phyloP scores from a whole-genome alignment of 2,329 filamentous ascomycete genomes.

The Exophiala sp. region DNA sequence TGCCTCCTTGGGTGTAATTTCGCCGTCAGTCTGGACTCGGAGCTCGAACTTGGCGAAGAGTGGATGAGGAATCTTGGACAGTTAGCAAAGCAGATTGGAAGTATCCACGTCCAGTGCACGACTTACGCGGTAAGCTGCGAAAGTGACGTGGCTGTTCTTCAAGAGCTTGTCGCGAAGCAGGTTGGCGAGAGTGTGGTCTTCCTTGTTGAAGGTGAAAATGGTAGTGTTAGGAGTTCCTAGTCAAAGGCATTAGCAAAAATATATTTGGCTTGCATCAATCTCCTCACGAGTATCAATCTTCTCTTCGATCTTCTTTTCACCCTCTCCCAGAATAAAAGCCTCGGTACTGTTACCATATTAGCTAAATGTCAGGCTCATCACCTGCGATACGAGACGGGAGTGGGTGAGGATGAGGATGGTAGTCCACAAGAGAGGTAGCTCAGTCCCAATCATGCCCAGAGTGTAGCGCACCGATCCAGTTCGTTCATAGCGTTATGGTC shows the following conservation, averaged over 20 bases:
- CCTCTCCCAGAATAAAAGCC: conserved; percentile 80
- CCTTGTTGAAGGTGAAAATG: conserved; percentile 92
- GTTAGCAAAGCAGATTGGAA: conserved; percentile 9
- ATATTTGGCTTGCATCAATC: neutral
- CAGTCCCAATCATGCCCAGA: neutral
- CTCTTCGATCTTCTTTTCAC: conserved; percentile 90
- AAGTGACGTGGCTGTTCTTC: conserved; percentile 76
- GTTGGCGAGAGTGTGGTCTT: conserved; percentile 94
- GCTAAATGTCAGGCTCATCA: neutral
- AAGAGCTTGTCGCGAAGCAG: conserved; percentile 81
- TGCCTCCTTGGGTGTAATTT: conserved; percentile 82
- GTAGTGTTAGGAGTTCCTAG: conserved; percentile 88
- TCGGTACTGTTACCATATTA: conserved; percentile 65
- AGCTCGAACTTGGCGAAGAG: conserved; percentile 59
- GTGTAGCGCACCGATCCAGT: conserved; percentile 14
- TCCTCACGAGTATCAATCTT: conserved; percentile 80
- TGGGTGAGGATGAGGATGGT: neutral
- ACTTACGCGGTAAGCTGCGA: conserved; percentile 86
- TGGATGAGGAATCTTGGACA: conserved; percentile 41
- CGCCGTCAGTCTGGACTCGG: conserved; percentile 88
- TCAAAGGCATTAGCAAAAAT: conserved; percentile 3
- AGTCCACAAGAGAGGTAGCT: neutral
- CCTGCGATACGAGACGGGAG: neutral
- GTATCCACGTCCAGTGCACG: neutral
- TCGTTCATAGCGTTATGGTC: conserved; percentile 11